These are phyloP conservation scores for Chiua sp. DNA, from an alignment of 1,284 basidiomycete species.

Conservation along the genomic window DNA sequence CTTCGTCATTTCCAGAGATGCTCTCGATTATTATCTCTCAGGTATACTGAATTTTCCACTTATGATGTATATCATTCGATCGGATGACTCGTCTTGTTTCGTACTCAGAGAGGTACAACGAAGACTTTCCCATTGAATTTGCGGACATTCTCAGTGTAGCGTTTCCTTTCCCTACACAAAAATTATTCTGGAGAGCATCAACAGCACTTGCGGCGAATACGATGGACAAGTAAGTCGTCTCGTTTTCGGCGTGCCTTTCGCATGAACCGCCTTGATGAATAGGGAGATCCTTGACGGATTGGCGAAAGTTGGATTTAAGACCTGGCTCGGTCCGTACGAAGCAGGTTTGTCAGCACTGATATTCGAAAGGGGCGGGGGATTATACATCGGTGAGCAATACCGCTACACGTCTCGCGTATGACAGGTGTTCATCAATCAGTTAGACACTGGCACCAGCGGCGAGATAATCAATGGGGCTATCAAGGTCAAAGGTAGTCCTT, in stretches of 20 bases:
- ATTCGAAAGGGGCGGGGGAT: constrained; percentile 43
- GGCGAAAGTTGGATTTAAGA: constrained; percentile 46
- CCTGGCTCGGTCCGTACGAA: constrained; percentile 46
- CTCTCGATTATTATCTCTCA: constrained; percentile 5
- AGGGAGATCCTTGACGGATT: constrained; percentile 46
- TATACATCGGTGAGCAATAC: constrained; percentile 43
- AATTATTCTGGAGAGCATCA: constrained; percentile 8
- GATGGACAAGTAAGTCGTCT: constrained; percentile 25
- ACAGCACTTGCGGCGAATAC: constrained; percentile 14
- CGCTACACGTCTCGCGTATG: background rate
- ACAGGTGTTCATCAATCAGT: background rate
- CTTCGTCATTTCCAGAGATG: constrained; percentile 27
- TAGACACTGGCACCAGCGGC: constrained; percentile 42
- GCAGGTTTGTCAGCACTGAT: constrained; percentile 43
- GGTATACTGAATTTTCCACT: constrained; percentile 11
- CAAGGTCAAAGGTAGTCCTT: constrained; percentile 44
- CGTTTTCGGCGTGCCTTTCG: background rate
- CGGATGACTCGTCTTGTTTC: background rate
- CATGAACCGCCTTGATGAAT: background rate
- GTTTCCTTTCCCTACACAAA: constrained; percentile 25
- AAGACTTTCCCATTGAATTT: constrained; percentile 30
- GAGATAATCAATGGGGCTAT: constrained; percentile 53
- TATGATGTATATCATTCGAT: background rate
- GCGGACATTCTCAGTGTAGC: constrained; percentile 27
- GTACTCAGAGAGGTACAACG: constrained; percentile 30